Evolutionary conservation across 371 early-diverging fungal species (phyloP), one percentile per base, ranked within the genome.

Genomic region (Mucor ambiguus): DNA sequence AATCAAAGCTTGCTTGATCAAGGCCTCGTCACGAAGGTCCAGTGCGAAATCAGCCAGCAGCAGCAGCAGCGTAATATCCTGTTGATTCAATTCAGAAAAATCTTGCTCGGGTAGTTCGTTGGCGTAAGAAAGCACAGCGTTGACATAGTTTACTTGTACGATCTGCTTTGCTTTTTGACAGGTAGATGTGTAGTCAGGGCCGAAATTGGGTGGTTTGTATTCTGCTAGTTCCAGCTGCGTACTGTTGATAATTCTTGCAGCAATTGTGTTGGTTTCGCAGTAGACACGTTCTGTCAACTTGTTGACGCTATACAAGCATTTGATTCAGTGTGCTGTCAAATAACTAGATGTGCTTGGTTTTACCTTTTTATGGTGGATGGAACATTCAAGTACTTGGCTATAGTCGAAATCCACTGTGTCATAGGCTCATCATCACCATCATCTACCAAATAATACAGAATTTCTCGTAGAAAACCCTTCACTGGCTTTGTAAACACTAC

Each of bases 401-500:
- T 29, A 28, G 57, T 62, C n/a, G 24, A 16, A 20, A 68, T 26
- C 72, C 72, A 72, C 43, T 18, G 37, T 3, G 41, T 24, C 11
- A 73, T 46, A 2, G 58, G 30, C 16, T 58, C n/a, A 12, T 32
- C 3, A 28, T 56, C 46, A 30, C 64, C 70, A 35, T 69, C 73
- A 20, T 69, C 58, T 18, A 66, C 41, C 28, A 73, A 41, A 26
- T 67, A 73, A 30, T 69, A 63, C 14, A 73, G 30, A 1, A 44
- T 11, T 29, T 73, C 73, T 41, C 63, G 62, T 1, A 73, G 4
- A 18, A 67, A 28, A 10, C 64, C 69, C 38, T 41, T 55, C 6
- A 69, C 24, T 20, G 73, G 66, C n/a, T 60, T 63, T 35, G 35
- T 32, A 46, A 73, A 67, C 14, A 73, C 73, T 73, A 68, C 24